Percentiles rank a stretch among this genome's conserved stretches.
Conservation (phyloP, 306 rosid species). For the Vigna angularis region DNA sequence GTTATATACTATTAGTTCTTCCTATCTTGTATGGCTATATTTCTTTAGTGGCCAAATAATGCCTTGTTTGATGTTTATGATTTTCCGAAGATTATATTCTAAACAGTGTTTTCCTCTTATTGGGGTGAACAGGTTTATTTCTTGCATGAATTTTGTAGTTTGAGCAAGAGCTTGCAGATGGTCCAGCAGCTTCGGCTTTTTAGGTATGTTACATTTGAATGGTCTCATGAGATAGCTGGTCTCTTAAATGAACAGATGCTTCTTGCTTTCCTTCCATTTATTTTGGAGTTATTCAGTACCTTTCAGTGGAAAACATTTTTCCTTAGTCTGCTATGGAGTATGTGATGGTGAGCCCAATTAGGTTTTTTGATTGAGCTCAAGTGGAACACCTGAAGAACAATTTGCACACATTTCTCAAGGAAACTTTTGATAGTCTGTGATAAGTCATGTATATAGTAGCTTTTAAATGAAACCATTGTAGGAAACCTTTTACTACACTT, state of each 20-base stretch:
- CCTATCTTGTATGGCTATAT: conserved; percentile 31
- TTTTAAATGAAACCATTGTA: background rate
- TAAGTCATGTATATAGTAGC: conserved; percentile 19
- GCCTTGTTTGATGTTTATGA: conserved; percentile 16
- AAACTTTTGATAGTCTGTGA: conserved; percentile 3
- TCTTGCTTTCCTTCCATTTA: too few relatives aligned
- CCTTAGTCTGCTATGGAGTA: background rate
- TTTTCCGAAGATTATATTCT: conserved; percentile 18
- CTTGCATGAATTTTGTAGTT: conserved; percentile 89
- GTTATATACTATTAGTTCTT: conserved; percentile 8
- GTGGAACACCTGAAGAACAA: conserved; percentile 10
- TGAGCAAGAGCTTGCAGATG: conserved; percentile 95
- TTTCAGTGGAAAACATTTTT: background rate
- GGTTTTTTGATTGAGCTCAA: conserved; percentile 4
- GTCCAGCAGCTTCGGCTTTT: conserved; percentile 91
- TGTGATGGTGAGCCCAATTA: conserved; percentile 3
- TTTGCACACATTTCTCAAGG: conserved; percentile 12
- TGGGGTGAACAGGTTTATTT: conserved; percentile 72
- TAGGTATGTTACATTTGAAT: conserved; percentile 58
- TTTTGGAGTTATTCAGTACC: too few relatives aligned
- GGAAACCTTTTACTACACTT: background rate
- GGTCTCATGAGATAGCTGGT: conserved; percentile 19
- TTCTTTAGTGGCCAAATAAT: conserved; percentile 32
- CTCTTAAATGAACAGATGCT: background rate
- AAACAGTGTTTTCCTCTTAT: conserved; percentile 25